Conservation (phyloP, 768 basidiomycete species). For the Termitomyces sp. region DNA sequence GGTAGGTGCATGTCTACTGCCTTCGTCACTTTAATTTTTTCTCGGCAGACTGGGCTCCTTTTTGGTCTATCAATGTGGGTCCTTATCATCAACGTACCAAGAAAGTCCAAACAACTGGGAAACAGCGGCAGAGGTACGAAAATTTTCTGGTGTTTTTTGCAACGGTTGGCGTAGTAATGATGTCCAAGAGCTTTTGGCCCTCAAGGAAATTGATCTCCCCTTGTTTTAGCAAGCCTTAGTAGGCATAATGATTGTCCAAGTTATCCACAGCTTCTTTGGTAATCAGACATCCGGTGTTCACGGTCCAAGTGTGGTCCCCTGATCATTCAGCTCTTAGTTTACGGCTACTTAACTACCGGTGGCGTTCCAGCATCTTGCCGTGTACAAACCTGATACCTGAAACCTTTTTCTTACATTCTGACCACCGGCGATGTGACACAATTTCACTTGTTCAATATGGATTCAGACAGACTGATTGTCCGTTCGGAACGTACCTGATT, state of each 20-base stretch:
- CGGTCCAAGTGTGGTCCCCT: not conserved
- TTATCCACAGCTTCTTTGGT: not conserved
- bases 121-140: not conserved
- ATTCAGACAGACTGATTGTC: not conserved
- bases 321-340: not conserved
- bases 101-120: not conserved
- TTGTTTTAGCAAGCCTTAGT: slow-evolving; percentile 5
- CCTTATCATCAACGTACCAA: not conserved
- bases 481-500: not conserved
- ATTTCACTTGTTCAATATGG: not conserved
- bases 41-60: not conserved
- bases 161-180: not conserved
- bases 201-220: not conserved
- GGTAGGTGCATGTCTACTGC: not conserved
- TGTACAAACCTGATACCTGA: not conserved
- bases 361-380: slow-evolving; percentile 6
- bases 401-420: not conserved
- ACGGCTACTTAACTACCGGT: slow-evolving; percentile 9
- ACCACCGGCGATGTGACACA: not conserved
- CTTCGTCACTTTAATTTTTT: not conserved
- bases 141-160: not conserved
- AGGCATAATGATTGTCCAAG: not conserved
- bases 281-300: slow-evolving; percentile 9
- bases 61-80: slow-evolving; percentile 1
- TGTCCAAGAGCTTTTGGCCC: not conserved